Percentiles rank a stretch among this genome's conserved stretches.
Conservation (phyloP, 345 rosid genomes). For the Brassica nigra region DNA sequence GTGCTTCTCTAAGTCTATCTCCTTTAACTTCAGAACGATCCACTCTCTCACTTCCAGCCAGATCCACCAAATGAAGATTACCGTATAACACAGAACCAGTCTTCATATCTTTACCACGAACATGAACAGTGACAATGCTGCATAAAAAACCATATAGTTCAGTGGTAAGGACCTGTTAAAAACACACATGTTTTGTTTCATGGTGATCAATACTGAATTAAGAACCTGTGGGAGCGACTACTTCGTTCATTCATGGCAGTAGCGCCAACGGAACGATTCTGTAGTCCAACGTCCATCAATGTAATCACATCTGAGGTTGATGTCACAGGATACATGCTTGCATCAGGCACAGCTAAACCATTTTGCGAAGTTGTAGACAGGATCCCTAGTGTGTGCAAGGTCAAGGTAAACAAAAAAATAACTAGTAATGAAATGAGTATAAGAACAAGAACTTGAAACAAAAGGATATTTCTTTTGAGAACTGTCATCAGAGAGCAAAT, state of each 20-base stretch:
- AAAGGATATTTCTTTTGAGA: background rate
- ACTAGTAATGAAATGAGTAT: background rate
- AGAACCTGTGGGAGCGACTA: background rate
- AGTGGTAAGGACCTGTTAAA: background rate
- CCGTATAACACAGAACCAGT: background rate
- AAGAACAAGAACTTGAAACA: background rate
- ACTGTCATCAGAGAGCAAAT: background rate
- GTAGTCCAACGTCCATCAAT: background rate
- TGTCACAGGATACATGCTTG: background rate
- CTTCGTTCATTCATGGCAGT: slow-evolving; percentile 5
- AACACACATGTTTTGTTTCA: background rate
- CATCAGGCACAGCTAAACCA: background rate
- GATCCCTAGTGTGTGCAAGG: background rate
- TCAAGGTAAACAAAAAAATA: background rate
- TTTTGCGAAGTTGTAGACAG: background rate
- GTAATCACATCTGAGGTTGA: background rate
- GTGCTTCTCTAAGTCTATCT: background rate
- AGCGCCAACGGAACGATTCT: background rate
- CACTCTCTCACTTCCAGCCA: background rate
- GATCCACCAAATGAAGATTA: background rate
- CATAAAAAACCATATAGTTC: background rate
- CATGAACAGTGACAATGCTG: slow-evolving; percentile 2
- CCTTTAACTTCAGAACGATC: background rate
- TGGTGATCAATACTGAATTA: background rate
- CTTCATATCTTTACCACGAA: background rate